Evolutionary conservation across 176 grass and related monocot genomes (phyloP).

Genomic region (Ampelocalamus luodianensis): DNA sequence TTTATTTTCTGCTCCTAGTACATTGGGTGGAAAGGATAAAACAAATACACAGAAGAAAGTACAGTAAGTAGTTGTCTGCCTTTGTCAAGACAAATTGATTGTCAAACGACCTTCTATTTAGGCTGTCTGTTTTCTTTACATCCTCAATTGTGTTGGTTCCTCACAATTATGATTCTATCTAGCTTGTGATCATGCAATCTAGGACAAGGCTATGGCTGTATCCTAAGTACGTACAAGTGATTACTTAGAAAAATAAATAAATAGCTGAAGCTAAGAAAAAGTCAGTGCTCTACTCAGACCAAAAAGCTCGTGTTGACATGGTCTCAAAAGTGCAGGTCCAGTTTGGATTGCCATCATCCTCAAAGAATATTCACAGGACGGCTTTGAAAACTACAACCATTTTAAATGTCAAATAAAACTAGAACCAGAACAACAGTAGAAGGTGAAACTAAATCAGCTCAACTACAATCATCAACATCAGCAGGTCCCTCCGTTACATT

Average conservation of each 20-base stretch:
- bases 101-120: conserved; percentile 12
- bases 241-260: not conserved
- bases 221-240: not conserved
- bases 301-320: conserved; percentile 23
- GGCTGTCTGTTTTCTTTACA: conserved; percentile 2
- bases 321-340: conserved; percentile 14
- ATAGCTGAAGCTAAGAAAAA: conserved; percentile 20
- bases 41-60: conserved; percentile 14
- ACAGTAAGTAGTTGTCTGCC: not conserved
- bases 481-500: not conserved
- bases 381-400: conserved; percentile 34
- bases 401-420: conserved; percentile 11
- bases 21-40: conserved; percentile 1
- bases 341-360: conserved; percentile 13
- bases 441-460: conserved; percentile 16
- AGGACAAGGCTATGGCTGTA: conserved; percentile 22
- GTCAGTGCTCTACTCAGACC: not conserved
- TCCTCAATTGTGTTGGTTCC: conserved; percentile 9
- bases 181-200: conserved; percentile 31
- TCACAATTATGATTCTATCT: conserved; percentile 15
- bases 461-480: conserved; percentile 35
- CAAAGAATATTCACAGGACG: conserved; percentile 8
- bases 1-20: conserved; percentile 3
- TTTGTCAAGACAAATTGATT: conserved; percentile 36
- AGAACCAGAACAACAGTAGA: not conserved